A percentile compares a stretch with the other conserved stretches of the same genome.
Conservation (phyloP, 345 rosid species). For the Leavenworthia alabamica region DNA sequence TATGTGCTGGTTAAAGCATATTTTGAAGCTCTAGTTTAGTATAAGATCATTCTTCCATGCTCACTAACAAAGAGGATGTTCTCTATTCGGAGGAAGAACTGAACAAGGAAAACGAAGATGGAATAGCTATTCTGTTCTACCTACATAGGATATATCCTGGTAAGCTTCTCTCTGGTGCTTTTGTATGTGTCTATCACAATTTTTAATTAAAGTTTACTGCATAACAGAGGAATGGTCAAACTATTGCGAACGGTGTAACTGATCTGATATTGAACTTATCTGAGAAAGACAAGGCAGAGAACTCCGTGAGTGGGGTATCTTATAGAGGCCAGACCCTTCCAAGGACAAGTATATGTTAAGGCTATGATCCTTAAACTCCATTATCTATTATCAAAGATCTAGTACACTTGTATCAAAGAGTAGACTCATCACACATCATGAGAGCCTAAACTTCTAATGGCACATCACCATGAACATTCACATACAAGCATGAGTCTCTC, state of each 20-base stretch:
- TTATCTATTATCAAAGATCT: no score
- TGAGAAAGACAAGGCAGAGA: conserved; percentile 38
- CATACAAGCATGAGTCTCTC: no score
- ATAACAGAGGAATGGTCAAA: conserved; percentile 84
- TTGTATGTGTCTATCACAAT: not conserved
- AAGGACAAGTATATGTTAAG: conserved; percentile 74
- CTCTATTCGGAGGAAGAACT: conserved; percentile 86
- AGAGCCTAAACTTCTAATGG: no score
- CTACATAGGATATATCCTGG: conserved; percentile 89
- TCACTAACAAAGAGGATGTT: conserved; percentile 54
- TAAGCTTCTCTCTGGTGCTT: conserved; percentile 31
- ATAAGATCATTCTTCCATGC: not conserved
- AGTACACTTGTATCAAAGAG: no score
- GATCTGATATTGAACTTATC: conserved; percentile 22
- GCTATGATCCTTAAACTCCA: no score
- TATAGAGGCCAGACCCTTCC: conserved; percentile 93
- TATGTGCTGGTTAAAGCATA: not conserved
- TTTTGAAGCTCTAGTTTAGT: not conserved
- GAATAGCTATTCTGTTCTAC: conserved; percentile 71
- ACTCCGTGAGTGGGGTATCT: conserved; percentile 76
- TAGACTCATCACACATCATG: no score
- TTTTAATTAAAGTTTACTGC: conserved; percentile 22
- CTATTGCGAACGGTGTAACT: conserved; percentile 49
- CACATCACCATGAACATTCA: no score
- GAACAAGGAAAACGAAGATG: conserved; percentile 84